Evolutionary conservation across 331 rosid species (phyloP).

Genomic region (Quercus tomentella): DNA sequence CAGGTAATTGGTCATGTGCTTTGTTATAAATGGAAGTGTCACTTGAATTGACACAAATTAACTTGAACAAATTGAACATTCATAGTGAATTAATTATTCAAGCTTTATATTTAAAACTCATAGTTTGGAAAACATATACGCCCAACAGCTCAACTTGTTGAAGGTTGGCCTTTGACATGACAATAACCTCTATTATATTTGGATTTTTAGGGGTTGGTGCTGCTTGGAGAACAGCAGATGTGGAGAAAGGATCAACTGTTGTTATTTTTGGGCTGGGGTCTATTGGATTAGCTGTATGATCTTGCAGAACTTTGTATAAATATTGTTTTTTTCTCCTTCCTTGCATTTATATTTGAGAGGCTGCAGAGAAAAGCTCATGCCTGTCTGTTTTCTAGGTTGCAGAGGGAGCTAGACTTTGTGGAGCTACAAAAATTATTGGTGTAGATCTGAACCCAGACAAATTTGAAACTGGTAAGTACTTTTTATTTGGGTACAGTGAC

Average conservation of each 20-base stretch:
- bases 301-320: background rate
- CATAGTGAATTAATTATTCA: background rate
- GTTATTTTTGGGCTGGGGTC: conserved; percentile 85
- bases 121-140: background rate
- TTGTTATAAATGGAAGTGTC: background rate
- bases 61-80: background rate
- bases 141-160: background rate
- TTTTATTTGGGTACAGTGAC: background rate
- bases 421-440: conserved; percentile 79
- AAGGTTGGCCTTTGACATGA: background rate
- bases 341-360: background rate
- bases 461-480: conserved; percentile 54
- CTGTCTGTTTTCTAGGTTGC: conserved; percentile 54
- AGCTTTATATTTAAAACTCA: background rate
- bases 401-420: conserved; percentile 89
- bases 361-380: background rate
- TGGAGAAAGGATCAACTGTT: conserved; percentile 73
- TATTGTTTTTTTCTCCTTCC: background rate
- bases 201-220: conserved; percentile 75
- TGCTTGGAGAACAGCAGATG: conserved; percentile 86
- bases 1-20: conserved; percentile 38
- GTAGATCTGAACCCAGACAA: conserved; percentile 71
- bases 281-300: conserved; percentile 81
- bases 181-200: background rate
- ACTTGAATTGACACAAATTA: background rate